Evolutionary conservation across 192 early-diverging fungal species (phyloP).

Genomic region (Coemansia sp.): DNA sequence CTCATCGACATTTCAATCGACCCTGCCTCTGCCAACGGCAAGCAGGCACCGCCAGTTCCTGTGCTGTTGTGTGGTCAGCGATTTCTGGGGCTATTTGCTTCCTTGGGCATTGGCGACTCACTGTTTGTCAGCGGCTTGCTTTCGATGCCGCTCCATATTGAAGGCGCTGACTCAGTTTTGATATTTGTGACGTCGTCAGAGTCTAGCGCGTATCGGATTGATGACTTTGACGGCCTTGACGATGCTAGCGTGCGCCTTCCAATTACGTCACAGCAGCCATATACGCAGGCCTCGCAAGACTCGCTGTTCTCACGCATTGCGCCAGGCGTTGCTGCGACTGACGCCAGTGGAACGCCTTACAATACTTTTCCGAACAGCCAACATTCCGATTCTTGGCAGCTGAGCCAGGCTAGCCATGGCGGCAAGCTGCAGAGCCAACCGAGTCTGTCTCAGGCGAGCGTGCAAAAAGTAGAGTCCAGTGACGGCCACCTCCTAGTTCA

Average conservation of each 20-base stretch:
- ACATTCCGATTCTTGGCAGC: neutral
- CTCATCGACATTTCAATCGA: constrained; percentile 21
- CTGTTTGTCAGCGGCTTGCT: constrained; percentile 24
- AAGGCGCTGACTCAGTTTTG: neutral
- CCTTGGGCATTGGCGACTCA: constrained; percentile 26
- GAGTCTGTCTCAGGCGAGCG: neutral
- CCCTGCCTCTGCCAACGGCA: neutral
- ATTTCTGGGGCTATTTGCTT: constrained; percentile 25
- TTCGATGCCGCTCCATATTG: constrained; percentile 4
- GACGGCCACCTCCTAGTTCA: constrained; percentile 27
- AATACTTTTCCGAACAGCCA: neutral
- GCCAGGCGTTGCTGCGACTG: neutral
- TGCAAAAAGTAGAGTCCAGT: neutral
- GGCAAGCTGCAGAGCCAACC: neutral
- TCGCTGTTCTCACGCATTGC: constrained; percentile 34
- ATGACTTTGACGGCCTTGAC: constrained; percentile 31
- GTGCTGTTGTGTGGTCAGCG: constrained; percentile 19
- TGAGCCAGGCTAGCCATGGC: neutral
- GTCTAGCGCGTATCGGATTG: constrained; percentile 21
- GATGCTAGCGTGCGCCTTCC: constrained; percentile 15
- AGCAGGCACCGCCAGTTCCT: neutral
- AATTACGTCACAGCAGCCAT: constrained; percentile 12
- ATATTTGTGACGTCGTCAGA: constrained; percentile 17
- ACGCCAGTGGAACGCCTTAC: neutral
- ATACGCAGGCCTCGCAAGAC: constrained; percentile 32